Percentiles rank a stretch among this genome's conserved stretches.
Conservation (phyloP, 2,329 filamentous ascomycete species). For the Kalaharituber pfeilii region DNA sequence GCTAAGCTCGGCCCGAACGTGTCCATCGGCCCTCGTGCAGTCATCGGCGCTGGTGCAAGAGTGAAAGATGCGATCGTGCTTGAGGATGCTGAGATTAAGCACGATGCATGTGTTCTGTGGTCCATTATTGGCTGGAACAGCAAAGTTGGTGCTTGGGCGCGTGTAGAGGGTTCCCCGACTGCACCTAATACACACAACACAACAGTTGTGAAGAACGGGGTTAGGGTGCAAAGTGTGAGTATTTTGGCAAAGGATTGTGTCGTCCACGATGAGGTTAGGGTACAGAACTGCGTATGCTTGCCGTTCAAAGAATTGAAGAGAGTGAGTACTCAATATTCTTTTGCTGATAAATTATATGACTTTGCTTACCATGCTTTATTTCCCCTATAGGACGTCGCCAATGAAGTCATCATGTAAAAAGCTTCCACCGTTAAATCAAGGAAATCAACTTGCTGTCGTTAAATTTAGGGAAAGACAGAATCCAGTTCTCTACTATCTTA, state of each 20-base stretch:
- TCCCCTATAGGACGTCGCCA: constrained; percentile 51
- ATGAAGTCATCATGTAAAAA: constrained; percentile 87
- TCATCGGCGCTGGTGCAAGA: constrained; percentile 70
- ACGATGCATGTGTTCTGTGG: constrained; percentile 89
- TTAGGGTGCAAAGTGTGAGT: constrained; percentile 97
- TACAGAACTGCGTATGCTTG: constrained; percentile 95
- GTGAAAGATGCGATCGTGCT: constrained; percentile 93
- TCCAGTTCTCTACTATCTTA: too few relatives aligned
- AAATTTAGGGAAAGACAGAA: too few relatives aligned
- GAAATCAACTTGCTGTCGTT: too few relatives aligned
- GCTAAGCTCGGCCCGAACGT: constrained; percentile 96
- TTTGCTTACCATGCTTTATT: background rate
- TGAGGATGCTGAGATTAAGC: constrained; percentile 88
- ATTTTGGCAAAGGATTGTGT: constrained; percentile 92
- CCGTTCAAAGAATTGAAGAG: constrained; percentile 97
- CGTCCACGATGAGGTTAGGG: constrained; percentile 82
- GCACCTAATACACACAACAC: constrained; percentile 77
- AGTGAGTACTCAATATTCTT: constrained; percentile 41
- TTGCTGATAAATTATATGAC: background rate
- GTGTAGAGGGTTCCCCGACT: constrained; percentile 87
- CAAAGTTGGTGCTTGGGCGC: constrained; percentile 91
- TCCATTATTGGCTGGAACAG: constrained; percentile 95
- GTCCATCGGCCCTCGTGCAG: constrained; percentile 76
- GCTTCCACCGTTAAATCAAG: too few relatives aligned
- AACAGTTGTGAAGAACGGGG: constrained; percentile 89